Evolutionary conservation across 495 filamentous ascomycete genomes (phyloP).

Genomic region (Penicillium simplicissimum): DNA sequence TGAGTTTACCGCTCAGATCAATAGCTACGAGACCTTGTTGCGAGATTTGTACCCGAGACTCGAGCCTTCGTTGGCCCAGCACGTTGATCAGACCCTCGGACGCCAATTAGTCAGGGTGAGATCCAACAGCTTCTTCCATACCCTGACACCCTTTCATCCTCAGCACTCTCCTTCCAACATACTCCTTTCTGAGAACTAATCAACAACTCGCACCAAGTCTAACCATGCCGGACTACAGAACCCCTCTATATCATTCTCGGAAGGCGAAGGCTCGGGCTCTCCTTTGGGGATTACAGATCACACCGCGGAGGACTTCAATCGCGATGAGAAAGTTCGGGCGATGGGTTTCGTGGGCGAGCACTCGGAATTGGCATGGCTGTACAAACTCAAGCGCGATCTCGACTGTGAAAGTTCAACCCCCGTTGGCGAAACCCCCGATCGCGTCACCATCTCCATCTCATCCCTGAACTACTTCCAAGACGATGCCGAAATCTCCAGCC

Average conservation of each 20-base stretch:
- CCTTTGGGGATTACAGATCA: conserved; percentile 43
- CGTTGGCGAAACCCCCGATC: conserved; percentile 24
- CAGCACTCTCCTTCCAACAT: neutral
- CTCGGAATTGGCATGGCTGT: conserved; percentile 63
- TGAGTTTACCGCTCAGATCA: conserved; percentile 40
- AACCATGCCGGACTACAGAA: neutral
- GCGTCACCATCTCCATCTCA: conserved; percentile 29
- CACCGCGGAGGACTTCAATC: conserved; percentile 60
- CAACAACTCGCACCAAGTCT: conserved; percentile 2
- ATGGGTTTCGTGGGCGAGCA: conserved; percentile 65
- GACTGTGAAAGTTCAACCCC: conserved; percentile 24
- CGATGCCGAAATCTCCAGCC: conserved; percentile 46
- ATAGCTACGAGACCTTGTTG: conserved; percentile 38
- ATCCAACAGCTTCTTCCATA: conserved; percentile 1
- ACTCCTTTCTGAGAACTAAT: neutral
- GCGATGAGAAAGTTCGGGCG: conserved; percentile 48
- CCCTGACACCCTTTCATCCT: neutral
- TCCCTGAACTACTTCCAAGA: conserved; percentile 59
- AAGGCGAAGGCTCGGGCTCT: neutral
- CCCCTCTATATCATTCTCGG: neutral
- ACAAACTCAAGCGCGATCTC: conserved; percentile 45
- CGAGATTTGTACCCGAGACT: conserved; percentile 39
- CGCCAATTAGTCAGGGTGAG: conserved; percentile 24
- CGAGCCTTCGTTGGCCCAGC: conserved; percentile 33
- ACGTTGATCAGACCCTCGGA: conserved; percentile 38